These are phyloP conservation scores for Heliosperma pusillum DNA, from an alignment of 148 eudicot species.

Conservation along the genomic window DNA sequence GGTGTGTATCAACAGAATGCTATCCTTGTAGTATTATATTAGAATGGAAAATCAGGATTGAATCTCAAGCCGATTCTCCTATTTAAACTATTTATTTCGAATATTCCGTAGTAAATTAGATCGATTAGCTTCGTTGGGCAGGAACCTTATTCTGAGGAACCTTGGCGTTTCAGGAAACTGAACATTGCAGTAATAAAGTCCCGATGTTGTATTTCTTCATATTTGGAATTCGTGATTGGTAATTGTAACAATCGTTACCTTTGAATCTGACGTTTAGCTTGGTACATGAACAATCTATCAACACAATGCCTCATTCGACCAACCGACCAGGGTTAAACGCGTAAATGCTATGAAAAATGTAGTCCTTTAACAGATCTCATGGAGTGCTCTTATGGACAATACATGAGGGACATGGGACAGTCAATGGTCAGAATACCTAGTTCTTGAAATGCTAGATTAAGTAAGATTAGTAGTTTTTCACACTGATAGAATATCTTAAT, in stretches of 20 bases:
- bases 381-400: slow-evolving; percentile 9
- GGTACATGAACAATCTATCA: slow-evolving; percentile 4
- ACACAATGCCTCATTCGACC: not conserved
- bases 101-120: not conserved
- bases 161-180: not conserved
- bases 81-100: not conserved
- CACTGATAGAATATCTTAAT: too few relatives aligned
- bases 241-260: not conserved
- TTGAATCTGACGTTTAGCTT: not conserved
- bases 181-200: not conserved
- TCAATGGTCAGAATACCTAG: not conserved
- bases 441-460: not conserved
- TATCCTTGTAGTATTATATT: slow-evolving; percentile 1
- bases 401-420: not conserved
- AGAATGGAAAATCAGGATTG: slow-evolving; percentile 3
- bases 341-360: not conserved
- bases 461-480: not conserved
- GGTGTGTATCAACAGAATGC: not conserved
- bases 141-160: not conserved
- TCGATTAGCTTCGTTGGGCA: not conserved
- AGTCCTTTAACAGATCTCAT: slow-evolving; percentile 6
- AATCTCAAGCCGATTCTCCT: not conserved
- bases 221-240: not conserved
- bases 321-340: not conserved
- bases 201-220: not conserved